Percentiles rank a stretch among this genome's conserved stretches.
Evolutionary conservation across 129 eudicot genomes (phyloP).

Genomic region (Chrysanthemum makinoi): DNA sequence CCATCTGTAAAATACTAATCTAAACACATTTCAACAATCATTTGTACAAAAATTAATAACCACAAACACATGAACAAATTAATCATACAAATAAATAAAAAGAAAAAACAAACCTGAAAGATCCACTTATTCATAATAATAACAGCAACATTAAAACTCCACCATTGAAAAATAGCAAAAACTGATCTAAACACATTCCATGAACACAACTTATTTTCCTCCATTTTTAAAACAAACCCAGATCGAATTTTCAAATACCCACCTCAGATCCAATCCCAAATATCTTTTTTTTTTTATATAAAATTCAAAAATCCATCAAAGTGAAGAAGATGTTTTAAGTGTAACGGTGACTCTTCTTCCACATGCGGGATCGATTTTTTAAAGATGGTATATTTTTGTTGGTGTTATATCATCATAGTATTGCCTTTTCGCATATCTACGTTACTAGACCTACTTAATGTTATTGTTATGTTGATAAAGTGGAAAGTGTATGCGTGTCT

Average conservation of each 20-base stretch:
- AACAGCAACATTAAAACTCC: constrained; percentile 96
- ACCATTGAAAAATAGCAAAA: constrained; percentile 89
- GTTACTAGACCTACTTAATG: constrained; percentile 9
- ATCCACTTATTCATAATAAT: constrained; percentile 99
- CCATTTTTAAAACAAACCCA: constrained; percentile 38
- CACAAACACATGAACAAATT: background rate
- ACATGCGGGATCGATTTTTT: constrained; percentile 12
- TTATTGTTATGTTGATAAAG: too few relatives aligned
- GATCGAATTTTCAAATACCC: constrained; percentile 21
- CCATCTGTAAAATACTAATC: background rate
- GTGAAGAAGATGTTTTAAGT: constrained; percentile 2
- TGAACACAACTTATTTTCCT: constrained; percentile 63
- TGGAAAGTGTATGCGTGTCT: too few relatives aligned
- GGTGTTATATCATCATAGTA: constrained; percentile 14
- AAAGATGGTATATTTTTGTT: constrained; percentile 5
- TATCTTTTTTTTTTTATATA: background rate
- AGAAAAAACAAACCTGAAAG: constrained; percentile 64
- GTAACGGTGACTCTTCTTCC: constrained; percentile 30
- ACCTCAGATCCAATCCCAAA: constrained; percentile 37
- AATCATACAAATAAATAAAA: background rate
- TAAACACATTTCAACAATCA: background rate
- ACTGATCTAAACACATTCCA: constrained; percentile 85
- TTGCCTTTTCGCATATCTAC: constrained; percentile 28
- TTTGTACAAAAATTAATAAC: background rate
- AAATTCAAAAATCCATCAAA: too few relatives aligned